Percentiles rank a stretch among this genome's conserved stretches.
Evolutionary conservation across 2,329 filamentous ascomycete species (phyloP).

Genomic region (Fusarium algeriense): DNA sequence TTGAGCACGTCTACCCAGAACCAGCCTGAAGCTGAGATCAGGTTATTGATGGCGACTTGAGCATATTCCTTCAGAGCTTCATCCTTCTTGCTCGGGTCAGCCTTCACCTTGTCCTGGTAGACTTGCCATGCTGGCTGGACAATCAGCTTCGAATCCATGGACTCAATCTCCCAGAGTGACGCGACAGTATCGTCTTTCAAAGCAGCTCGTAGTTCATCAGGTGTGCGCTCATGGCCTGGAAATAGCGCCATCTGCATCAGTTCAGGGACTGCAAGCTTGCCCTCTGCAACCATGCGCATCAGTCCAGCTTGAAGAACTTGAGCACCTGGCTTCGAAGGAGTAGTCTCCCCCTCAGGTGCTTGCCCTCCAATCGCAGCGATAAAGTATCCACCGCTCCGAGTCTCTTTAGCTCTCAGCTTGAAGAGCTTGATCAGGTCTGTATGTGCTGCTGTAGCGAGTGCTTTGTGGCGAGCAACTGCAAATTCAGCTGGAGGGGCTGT

Average conservation of each 20-base stretch:
- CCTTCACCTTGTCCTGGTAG: not conserved
- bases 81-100: rapidly evolving
- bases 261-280: not conserved
- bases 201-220: not conserved
- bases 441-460: conserved; percentile 1
- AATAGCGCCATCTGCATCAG: conserved; percentile 16
- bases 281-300: conserved; percentile 13
- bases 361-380: conserved; percentile 7
- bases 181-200: not conserved
- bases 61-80: not conserved
- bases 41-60: rapidly evolving
- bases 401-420: conserved; percentile 5
- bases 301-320: not conserved
- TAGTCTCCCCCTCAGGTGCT: not conserved
- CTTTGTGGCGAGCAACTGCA: conserved; percentile 7
- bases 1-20: conserved; percentile 16
- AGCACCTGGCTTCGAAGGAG: not conserved
- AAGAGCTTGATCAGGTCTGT: conserved; percentile 2
- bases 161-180: conserved; percentile 3
- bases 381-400: not conserved
- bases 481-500: conserved; percentile 12
- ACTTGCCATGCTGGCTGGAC: conserved; percentile 3
- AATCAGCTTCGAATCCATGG: not conserved
- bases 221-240: conserved; percentile 1
- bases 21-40: conserved; percentile 1